Evolutionary conservation across 371 early-diverging fungal genomes (phyloP), one percentile per base, ranked within the genome.

Genomic region (Mortierella sp.): DNA sequence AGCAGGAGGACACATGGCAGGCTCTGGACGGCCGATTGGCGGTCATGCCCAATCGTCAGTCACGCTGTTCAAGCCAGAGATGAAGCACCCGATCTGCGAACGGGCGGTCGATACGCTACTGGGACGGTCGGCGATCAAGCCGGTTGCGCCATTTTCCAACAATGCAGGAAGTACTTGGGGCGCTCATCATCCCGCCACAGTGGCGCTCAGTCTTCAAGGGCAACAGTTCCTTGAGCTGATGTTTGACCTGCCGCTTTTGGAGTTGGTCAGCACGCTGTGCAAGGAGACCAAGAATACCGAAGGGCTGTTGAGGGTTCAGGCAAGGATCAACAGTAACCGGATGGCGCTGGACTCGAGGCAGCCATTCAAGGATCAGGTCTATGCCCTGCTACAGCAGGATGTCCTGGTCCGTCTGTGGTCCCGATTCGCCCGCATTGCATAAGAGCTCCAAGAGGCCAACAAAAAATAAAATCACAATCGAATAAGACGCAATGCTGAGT

Each of bases 301-400:
- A 7, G 82, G 82, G 4, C 27, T 74, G 38, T 16, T 51, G 7
- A 58, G 38, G 41, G 70, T 84, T 1, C 82, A 76, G 35, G 74
- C 76, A 29, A 65, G 78, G 70, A 81, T 84, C 65, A 78, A 76
- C 7, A 77, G 77, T 54, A 79, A 86, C n/a, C 65, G 87, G 10
- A 71, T 86, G 80, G 87, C 87, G 10, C 54, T 86, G 51, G 87
- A 86, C 72, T 71, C 49, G n/a, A 68, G 78, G 60, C 87, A 74
- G 38, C 75, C 79, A 11, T 78, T 79, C 29, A 29, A 74, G 49
- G 85, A 85, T 38, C 82, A 85, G 44, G 75, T 81, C 1, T 76
- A 75, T 55, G 65, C 76, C 1, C 35, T 82, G 41, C 63, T 75
- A 1, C 80, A 86, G 24, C 83, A 82, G 35, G 87, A 82, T 51